These are phyloP conservation scores for Tausonia pullulans DNA, from an alignment of 1,284 basidiomycete genomes.

Conservation along the genomic window DNA sequence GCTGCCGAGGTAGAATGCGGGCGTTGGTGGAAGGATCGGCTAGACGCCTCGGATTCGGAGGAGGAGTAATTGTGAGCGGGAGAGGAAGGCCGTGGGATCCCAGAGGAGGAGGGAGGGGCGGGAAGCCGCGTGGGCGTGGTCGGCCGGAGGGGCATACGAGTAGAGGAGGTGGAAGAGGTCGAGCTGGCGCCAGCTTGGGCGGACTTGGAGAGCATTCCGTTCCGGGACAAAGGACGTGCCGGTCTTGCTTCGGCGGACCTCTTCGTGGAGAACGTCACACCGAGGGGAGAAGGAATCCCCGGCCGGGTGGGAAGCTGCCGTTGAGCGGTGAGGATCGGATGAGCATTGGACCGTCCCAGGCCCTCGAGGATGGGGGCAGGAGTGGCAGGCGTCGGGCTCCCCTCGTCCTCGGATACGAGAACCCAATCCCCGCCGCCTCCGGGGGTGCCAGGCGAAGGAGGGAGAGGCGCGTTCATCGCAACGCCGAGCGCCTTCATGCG, in stretches of 20 bases:
- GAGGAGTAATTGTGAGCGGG: not conserved
- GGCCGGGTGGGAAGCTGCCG: constrained; percentile 26
- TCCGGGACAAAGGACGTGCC: not conserved
- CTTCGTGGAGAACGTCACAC: constrained; percentile 15
- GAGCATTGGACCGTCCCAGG: not conserved
- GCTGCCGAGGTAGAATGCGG: not conserved
- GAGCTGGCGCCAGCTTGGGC: not conserved
- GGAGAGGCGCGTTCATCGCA: not conserved
- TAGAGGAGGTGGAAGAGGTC: not conserved
- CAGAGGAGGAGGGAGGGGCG: not conserved
- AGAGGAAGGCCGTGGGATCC: not conserved
- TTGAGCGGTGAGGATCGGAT: not conserved
- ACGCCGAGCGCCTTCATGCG: constrained; percentile 19
- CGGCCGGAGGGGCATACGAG: not conserved
- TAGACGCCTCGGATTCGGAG: not conserved
- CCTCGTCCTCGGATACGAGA: constrained; percentile 27
- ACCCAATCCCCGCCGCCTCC: constrained; percentile 31
- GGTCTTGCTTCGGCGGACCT: not conserved
- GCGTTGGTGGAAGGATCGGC: not conserved
- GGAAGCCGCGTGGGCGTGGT: not conserved
- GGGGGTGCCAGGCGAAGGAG: constrained; percentile 16
- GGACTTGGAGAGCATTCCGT: not conserved
- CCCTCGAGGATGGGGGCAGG: constrained; percentile 20
- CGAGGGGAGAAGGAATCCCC: constrained; percentile 31
- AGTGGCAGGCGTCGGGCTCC: constrained; percentile 18